phyloP scores from a whole-genome alignment of 805 yeast species.

The Diddensiella transvaalensis region DNA sequence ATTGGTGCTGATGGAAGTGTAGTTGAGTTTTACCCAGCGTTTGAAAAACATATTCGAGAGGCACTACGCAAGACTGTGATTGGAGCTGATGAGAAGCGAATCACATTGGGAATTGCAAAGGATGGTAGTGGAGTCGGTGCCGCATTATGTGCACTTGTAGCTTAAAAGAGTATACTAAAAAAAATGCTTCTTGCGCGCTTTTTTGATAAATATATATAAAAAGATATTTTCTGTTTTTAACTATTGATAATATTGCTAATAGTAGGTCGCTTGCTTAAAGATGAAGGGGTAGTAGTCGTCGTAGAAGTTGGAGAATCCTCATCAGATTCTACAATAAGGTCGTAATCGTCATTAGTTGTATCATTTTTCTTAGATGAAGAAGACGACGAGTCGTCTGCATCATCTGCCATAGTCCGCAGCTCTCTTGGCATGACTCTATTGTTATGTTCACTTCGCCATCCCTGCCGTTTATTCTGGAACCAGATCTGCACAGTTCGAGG shows the following conservation, averaged over 20 bases:
- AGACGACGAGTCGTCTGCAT: no score
- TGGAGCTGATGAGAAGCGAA: slow-evolving; percentile 70
- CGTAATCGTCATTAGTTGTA: background rate
- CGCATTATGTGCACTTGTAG: slow-evolving; percentile 77
- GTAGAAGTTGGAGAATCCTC: background rate
- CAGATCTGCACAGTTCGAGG: slow-evolving; percentile 88
- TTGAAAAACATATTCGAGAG: slow-evolving; percentile 72
- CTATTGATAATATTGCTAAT: background rate
- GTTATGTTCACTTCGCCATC: slow-evolving; percentile 29
- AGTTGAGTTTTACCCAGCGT: slow-evolving; percentile 90
- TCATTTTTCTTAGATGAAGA: no score
- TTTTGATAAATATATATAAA: no score
- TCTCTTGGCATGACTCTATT: slow-evolving; percentile 3
- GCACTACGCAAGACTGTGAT: slow-evolving; percentile 56
- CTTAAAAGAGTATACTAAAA: slow-evolving; percentile 10
- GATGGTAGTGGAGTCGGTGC: slow-evolving; percentile 99
- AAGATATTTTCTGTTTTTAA: no score
- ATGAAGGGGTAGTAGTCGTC: no score
- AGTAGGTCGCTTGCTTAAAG: no score
- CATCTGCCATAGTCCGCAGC: slow-evolving; percentile 1
- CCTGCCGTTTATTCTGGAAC: slow-evolving; percentile 77
- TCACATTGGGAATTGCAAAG: slow-evolving; percentile 77
- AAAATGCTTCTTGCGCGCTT: no score
- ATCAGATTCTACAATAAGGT: background rate
- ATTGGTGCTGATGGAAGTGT: slow-evolving; percentile 96